Evolutionary conservation across 768 basidiomycete genomes (phyloP), one percentile per base, ranked within the genome.

Genomic region (Mycena galopus): DNA sequence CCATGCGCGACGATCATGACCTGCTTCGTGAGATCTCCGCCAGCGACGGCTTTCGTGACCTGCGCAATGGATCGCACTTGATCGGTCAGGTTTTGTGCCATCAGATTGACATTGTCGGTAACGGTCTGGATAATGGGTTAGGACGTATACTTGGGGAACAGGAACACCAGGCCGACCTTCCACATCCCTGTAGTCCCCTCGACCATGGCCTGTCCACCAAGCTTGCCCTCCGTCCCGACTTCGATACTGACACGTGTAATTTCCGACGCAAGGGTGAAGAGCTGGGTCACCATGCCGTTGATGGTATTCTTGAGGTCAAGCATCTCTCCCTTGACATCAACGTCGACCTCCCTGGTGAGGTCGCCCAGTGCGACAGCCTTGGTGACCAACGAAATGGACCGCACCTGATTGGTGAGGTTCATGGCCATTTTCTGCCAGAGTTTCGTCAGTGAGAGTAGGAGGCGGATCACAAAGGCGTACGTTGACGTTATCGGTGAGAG

Each of bases 41-140:
- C 88, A 2, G 97, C 96, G 44, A 99, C 96, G 16, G 97, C 97
- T 81, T 96, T 97, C 25, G 97, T 98, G 47, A 99, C 97, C 76
- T 94, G 89, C 1, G 96, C 95, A 77, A 92, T 91, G 1, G 88
- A 88, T 0, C 97, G 92, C 73, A 96, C 96, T 88, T 96, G 95
- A 73, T 94, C 93, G 59, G 94, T 96, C 79, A 96, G 81, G 77
- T 96, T 96, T 89, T 93, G 92, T 55, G 95, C 95, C 95, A 94
- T 94, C 70, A 94, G 78, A 81, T 95, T 95, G 77, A 96, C 95
- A 72, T 96, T 95, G 77, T 94, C 93, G 14, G 94, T 92, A 25
- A 89, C 78, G 25, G 85, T 87, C 87, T 88, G 63, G 35, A 35
- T n/a, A 25, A 58, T 19, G 7, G 30, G 5, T 64, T 11, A 63